Evolutionary conservation across 192 early-diverging fungal genomes (phyloP).

Genomic region (Linnemannia exigua): DNA sequence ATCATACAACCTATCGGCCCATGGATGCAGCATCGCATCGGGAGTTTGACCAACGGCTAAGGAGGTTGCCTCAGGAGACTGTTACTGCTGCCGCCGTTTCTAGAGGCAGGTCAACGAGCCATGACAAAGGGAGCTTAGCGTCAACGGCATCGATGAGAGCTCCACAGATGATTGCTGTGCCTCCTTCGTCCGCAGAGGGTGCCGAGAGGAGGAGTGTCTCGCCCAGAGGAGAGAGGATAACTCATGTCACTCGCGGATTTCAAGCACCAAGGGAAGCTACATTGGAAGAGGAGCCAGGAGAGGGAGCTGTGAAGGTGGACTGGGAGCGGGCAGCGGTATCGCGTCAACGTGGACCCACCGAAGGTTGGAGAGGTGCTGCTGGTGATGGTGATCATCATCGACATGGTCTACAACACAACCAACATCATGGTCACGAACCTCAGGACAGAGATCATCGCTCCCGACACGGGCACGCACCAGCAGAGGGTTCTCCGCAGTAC

Average conservation of each 20-base stretch:
- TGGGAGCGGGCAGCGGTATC: neutral
- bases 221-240: neutral
- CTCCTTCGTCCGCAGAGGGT: neutral
- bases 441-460: neutral
- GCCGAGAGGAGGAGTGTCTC: neutral
- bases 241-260: slow-evolving; percentile 6
- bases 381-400: neutral
- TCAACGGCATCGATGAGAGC: slow-evolving; percentile 19
- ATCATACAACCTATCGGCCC: neutral
- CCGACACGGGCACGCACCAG: neutral
- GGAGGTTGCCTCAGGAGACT: neutral
- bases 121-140: neutral
- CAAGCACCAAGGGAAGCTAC: neutral
- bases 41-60: slow-evolving; percentile 16
- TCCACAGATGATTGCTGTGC: slow-evolving; percentile 21
- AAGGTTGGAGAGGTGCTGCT: neutral
- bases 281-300: neutral
- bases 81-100: neutral
- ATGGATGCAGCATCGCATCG: slow-evolving; percentile 3
- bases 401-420: neutral
- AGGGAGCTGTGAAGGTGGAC: neutral
- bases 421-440: neutral
- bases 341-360: neutral
- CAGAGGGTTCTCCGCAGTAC: neutral
- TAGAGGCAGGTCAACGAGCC: neutral